Conservation (phyloP, 257 asterid species). For the Nicotiana obtusifolia region DNA sequence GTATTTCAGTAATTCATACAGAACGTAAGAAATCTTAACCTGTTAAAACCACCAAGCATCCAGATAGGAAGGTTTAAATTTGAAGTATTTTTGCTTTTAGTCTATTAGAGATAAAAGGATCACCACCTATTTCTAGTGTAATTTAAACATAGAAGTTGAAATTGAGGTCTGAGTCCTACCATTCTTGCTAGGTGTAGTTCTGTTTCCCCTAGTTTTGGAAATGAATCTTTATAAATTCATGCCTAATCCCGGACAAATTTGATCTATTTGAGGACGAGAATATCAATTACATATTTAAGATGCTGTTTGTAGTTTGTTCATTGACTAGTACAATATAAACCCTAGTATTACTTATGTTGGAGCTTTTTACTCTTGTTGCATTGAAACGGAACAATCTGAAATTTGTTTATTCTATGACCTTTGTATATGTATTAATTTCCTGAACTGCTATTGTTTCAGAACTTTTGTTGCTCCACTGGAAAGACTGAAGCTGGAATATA, state of each 20-base stretch:
- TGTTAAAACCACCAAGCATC: not conserved
- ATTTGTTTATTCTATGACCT: not conserved
- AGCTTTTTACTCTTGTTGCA: not conserved
- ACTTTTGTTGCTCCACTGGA: slow-evolving; percentile 95
- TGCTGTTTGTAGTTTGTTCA: not conserved
- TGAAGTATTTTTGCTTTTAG: not conserved
- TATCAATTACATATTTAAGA: not conserved
- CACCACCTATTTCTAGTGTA: not conserved
- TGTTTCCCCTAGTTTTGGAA: not conserved
- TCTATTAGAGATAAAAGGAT: not conserved
- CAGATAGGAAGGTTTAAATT: not conserved
- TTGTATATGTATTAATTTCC: slow-evolving; percentile 2
- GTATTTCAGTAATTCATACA: not conserved
- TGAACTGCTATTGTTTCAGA: slow-evolving; percentile 40
- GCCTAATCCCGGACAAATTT: not conserved
- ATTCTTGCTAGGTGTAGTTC: not conserved
- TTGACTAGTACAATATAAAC: not conserved
- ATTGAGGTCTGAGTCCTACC: not conserved
- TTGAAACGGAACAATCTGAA: not conserved
- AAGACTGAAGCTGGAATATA: slow-evolving; percentile 91
- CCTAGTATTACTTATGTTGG: not conserved
- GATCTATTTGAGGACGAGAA: not conserved
- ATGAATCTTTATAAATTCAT: not conserved
- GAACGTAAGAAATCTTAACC: not conserved
- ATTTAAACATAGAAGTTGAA: not conserved